A percentile compares a stretch with the other conserved stretches of the same genome.
phyloP scores from a whole-genome alignment of 306 rosid genomes.

The Citrullus amarus region DNA sequence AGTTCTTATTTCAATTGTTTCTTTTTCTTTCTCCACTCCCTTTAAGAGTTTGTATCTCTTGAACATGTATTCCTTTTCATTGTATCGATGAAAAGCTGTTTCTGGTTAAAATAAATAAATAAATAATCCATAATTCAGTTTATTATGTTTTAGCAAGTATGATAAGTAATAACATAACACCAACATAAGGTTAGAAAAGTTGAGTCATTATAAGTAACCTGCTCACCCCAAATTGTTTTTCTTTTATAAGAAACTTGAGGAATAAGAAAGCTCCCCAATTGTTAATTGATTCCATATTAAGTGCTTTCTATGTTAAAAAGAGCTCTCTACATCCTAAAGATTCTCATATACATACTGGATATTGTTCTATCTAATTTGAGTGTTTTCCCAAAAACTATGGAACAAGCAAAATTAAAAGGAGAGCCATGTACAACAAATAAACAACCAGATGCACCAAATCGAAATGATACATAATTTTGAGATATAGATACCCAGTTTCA shows the following conservation, averaged over 20 bases:
- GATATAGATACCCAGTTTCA: slow-evolving; percentile 78
- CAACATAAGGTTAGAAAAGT: neutral
- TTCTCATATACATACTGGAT: neutral
- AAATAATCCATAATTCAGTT: neutral
- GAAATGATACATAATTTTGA: slow-evolving; percentile 9
- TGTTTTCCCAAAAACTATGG: neutral
- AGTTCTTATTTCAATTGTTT: too few relatives aligned
- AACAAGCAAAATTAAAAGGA: neutral
- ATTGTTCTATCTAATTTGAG: neutral
- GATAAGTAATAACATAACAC: neutral
- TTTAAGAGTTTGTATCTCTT: too few relatives aligned
- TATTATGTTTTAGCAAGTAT: neutral
- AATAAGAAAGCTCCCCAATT: too few relatives aligned
- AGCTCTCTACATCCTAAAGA: neutral
- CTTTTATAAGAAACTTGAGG: too few relatives aligned
- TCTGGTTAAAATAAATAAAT: too few relatives aligned
- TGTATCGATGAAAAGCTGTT: too few relatives aligned
- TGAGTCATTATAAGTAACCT: neutral
- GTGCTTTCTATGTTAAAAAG: neutral
- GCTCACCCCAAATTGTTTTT: neutral
- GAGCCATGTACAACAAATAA: neutral
- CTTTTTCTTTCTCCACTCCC: too few relatives aligned
- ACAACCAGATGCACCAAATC: neutral
- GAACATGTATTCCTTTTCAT: too few relatives aligned
- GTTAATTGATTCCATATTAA: neutral